Evolutionary conservation across 306 rosid species (phyloP).

Genomic region (Luffa aegyptiaca): DNA sequence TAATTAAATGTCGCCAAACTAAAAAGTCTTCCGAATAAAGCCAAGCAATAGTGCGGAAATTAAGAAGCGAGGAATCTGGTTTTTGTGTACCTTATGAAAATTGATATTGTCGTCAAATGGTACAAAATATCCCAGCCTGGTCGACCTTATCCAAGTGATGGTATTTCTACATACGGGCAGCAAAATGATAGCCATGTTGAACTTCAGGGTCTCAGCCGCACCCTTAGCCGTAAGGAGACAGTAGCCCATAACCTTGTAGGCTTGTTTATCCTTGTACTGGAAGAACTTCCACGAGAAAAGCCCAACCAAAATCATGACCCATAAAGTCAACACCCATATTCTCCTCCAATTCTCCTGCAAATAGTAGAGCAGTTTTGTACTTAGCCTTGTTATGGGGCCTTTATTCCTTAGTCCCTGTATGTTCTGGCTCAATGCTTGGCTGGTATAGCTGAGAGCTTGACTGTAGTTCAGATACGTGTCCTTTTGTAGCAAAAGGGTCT

Average conservation of each 20-base stretch:
- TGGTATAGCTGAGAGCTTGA: conserved; percentile 95
- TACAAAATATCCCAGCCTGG: conserved; percentile 44
- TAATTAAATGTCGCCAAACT: background rate
- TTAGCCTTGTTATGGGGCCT: conserved; percentile 59
- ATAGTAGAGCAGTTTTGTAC: conserved; percentile 56
- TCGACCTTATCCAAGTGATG: conserved; percentile 90
- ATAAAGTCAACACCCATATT: conserved; percentile 70
- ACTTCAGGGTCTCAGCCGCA: conserved; percentile 80
- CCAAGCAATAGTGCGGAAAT: background rate
- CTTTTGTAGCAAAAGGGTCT: conserved; percentile 84
- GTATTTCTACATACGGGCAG: conserved; percentile 91
- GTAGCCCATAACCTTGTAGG: conserved; percentile 66
- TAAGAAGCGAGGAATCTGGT: background rate
- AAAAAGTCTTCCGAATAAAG: background rate
- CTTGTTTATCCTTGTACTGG: conserved; percentile 53
- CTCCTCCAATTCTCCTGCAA: conserved; percentile 93
- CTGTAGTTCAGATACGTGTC: conserved; percentile 94
- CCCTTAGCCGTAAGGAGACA: conserved; percentile 90
- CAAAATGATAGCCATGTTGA: conserved; percentile 93
- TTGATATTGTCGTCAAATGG: conserved; percentile 99
- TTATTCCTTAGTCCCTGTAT: conserved; percentile 74
- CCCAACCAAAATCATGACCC: conserved; percentile 64
- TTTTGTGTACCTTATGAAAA: conserved; percentile 75
- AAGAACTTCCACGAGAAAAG: conserved; percentile 80
- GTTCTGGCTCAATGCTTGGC: conserved; percentile 98